A percentile compares a stretch with the other conserved stretches of the same genome.
Conservation (phyloP, 192 early-diverging fungal species). For the Gonapodya sp. region DNA sequence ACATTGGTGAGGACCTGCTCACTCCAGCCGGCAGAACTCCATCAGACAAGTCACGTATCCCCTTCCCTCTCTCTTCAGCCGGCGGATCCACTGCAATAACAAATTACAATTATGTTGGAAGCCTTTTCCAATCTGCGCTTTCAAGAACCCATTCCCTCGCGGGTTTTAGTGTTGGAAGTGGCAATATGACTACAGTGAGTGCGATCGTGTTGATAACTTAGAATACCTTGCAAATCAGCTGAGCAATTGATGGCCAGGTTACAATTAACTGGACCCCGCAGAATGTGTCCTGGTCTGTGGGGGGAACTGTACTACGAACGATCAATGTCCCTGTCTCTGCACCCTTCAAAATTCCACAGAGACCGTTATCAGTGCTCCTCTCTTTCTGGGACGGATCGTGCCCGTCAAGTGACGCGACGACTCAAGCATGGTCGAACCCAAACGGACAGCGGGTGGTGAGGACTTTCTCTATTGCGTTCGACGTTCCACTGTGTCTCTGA, state of each 20-base stretch:
- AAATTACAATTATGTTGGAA: not conserved
- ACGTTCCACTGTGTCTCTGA: not conserved
- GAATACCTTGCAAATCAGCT: too few relatives aligned
- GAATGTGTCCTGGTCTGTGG: not conserved
- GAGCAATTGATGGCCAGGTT: too few relatives aligned
- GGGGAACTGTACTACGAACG: not conserved
- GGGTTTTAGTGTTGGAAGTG: not conserved
- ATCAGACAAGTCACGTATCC: too few relatives aligned
- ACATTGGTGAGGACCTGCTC: not conserved
- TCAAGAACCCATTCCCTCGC: not conserved
- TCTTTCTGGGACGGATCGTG: not conserved
- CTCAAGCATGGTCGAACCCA: slow-evolving; percentile 1
- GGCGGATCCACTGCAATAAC: not conserved
- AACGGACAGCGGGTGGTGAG: not conserved
- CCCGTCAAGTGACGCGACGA: not conserved
- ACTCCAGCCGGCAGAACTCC: too few relatives aligned
- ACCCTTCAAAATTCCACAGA: not conserved
- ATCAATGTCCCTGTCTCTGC: not conserved
- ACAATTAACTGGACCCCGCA: not conserved
- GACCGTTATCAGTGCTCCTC: not conserved
- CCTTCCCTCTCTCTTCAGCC: not conserved
- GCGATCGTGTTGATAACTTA: not conserved
- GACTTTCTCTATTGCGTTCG: too few relatives aligned
- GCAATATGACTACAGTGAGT: not conserved
- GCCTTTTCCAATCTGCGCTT: not conserved